These are phyloP conservation scores for Diplogelasinospora grovesii DNA, from an alignment of 495 filamentous ascomycete genomes.

Conservation along the genomic window DNA sequence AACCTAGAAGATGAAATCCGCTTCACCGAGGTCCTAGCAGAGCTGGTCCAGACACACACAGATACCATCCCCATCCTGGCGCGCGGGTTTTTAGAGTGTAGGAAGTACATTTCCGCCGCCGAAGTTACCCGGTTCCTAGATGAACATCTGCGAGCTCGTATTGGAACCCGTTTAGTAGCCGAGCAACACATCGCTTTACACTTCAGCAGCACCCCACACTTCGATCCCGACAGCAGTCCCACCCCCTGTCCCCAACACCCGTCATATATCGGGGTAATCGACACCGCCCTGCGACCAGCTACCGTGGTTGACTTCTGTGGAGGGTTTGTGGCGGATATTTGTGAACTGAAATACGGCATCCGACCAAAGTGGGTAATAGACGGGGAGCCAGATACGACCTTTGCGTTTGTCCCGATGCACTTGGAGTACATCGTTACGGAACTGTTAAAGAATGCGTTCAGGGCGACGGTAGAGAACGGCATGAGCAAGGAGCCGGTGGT, in stretches of 20 bases:
- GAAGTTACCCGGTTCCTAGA: constrained; percentile 90
- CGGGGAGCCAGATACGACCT: constrained; percentile 70
- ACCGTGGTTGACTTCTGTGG: constrained; percentile 74
- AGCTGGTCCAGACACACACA: constrained; percentile 84
- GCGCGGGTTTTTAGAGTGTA: constrained; percentile 83
- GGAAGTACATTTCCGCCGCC: constrained; percentile 69
- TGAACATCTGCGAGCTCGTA: constrained; percentile 86
- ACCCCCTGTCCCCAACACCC: constrained; percentile 47
- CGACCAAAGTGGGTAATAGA: constrained; percentile 75
- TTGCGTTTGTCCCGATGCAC: constrained; percentile 91
- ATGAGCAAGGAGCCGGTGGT: constrained; percentile 75
- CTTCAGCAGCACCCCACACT: constrained; percentile 68
- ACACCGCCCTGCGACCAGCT: constrained; percentile 81
- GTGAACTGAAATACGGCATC: constrained; percentile 91
- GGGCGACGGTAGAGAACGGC: constrained; percentile 79
- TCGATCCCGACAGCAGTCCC: constrained; percentile 37
- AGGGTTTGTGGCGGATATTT: constrained; percentile 88
- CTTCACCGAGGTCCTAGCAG: constrained; percentile 87
- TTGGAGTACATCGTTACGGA: constrained; percentile 96
- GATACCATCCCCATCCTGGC: constrained; percentile 94
- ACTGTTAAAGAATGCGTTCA: constrained; percentile 92
- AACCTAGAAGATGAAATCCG: constrained; percentile 80
- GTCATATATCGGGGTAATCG: constrained; percentile 92
- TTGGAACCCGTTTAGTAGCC: constrained; percentile 88
- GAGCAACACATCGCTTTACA: constrained; percentile 96